These are phyloP conservation scores for Turnera subulata DNA, from an alignment of 345 rosid species.

Conservation along the genomic window DNA sequence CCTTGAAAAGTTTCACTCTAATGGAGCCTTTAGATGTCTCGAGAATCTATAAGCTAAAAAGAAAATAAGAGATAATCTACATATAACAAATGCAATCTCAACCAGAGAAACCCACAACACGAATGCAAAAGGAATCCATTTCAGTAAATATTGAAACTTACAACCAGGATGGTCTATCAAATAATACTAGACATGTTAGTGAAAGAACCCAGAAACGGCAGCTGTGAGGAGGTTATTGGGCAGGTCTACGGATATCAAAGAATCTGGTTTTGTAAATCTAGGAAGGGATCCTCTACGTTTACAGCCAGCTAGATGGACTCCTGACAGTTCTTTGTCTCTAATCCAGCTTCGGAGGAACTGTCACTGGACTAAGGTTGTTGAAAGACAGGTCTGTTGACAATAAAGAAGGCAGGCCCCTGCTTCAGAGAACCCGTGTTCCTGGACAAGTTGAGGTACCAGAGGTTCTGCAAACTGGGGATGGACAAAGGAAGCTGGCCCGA, in stretches of 20 bases:
- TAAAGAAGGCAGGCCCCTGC: slow-evolving; percentile 65
- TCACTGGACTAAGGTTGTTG: slow-evolving; percentile 65
- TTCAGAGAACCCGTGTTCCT: slow-evolving; percentile 63
- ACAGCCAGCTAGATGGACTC: slow-evolving; percentile 79
- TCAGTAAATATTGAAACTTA: neutral
- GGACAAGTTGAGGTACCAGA: slow-evolving; percentile 87
- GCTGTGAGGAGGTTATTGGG: slow-evolving; percentile 62
- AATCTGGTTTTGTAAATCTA: slow-evolving; percentile 51
- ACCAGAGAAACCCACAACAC: neutral
- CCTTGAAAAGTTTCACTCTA: slow-evolving; percentile 67
- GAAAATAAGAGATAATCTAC: neutral
- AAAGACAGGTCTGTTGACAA: slow-evolving; percentile 74
- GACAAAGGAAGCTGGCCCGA: slow-evolving; percentile 65
- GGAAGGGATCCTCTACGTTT: slow-evolving; percentile 67
- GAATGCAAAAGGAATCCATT: neutral
- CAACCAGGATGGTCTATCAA: too few relatives aligned
- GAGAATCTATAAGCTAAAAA: slow-evolving; percentile 43
- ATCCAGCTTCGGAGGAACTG: slow-evolving; percentile 81
- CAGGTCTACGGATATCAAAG: slow-evolving; percentile 62
- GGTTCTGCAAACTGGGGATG: slow-evolving; percentile 55
- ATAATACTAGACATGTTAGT: slow-evolving; percentile 48
- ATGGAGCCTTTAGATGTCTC: slow-evolving; percentile 73
- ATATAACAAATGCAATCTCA: neutral
- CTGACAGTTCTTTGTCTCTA: slow-evolving; percentile 45
- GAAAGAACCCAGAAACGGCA: slow-evolving; percentile 54